Percentiles rank a stretch among this genome's conserved stretches.
phyloP scores from a whole-genome alignment of 202 grass and related monocot genomes.

The Alloteropsis angusta region DNA sequence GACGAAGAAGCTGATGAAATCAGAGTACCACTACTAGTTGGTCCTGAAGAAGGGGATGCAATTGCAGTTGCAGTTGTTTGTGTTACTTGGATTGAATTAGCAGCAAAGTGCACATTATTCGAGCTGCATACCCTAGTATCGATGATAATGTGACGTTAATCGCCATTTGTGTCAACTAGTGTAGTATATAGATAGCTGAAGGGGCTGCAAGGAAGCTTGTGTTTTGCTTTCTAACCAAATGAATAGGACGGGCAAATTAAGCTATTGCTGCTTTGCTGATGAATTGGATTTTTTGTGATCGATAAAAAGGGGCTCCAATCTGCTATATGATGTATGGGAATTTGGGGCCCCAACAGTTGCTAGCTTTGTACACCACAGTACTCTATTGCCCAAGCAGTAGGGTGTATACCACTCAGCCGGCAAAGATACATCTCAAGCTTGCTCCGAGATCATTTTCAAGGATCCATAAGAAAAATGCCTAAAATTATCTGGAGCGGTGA shows the following conservation, averaged over 20 bases:
- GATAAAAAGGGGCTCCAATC: not conserved
- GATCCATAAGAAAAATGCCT: conserved; percentile 14
- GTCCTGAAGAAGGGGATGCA: not conserved
- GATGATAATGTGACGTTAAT: not conserved
- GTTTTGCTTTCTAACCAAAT: not conserved
- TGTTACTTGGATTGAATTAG: not conserved
- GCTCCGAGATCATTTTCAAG: conserved; percentile 19
- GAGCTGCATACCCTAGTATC: not conserved
- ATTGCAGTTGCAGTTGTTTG: not conserved
- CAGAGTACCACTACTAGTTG: not conserved
- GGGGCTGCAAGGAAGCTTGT: not conserved
- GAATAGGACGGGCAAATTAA: not conserved
- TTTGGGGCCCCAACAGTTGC: not conserved
- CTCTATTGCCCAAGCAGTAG: not conserved
- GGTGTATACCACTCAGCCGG: not conserved
- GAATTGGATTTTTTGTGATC: not conserved
- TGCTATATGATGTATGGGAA: not conserved
- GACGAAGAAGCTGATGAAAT: not conserved
- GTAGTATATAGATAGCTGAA: not conserved
- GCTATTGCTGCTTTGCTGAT: not conserved
- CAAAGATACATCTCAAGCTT: not conserved
- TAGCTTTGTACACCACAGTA: not conserved
- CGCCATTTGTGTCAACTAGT: not conserved
- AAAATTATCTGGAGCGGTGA: conserved; percentile 33
- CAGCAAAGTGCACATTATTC: not conserved